Evolutionary conservation across 2,329 filamentous ascomycete genomes (phyloP), one percentile per base, ranked within the genome.

Genomic region (Lojkania enalia): DNA sequence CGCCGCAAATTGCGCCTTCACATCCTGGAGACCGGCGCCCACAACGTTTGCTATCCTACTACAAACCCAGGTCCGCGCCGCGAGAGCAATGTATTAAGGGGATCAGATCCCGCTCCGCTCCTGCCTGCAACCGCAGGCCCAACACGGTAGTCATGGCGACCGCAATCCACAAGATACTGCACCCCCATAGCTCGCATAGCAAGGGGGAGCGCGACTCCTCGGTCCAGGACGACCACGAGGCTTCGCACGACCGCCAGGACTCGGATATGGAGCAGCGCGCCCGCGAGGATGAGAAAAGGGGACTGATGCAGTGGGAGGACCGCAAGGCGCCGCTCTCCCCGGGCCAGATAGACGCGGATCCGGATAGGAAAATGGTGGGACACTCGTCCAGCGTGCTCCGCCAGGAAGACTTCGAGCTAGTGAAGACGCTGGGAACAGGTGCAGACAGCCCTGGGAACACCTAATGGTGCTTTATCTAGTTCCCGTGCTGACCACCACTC

Each of bases 371-470:
- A 63, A 60, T 61, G 9, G 72, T 77, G 19, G 75, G 74, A 13
- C 73, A 77, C 54, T 76, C 72, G 44, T 73, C 71, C 40, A 70
- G 71, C 46, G 63, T 73, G 43, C 57, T 78, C 60, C 70, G 74
- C 41, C 67, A 71, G 46, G 72, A 78, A 48, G 85, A 90, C 72
- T 91, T 91, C 65, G 77, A 82, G 48, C 77, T 88, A 38, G 78
- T 91, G 54, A 84, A 87, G 67, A 91, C 88, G 11, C 73, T 92
- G 52, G 88, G 85, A 51, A 91, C 87, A 30, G 87, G 86, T 85
- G 73, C 57, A 73, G 52, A 42, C 33, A 20, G 9, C 13, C 13
- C 14, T 5, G 4, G 15, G 15, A 19, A 14, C 14, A 23, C n/a
- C n/a, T n/a, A n/a, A n/a, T n/a, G n/a, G n/a, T n/a, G n/a, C n/a